Evolutionary conservation across 805 yeast species (phyloP).

Genomic region (Suhomyces prunicola): DNA sequence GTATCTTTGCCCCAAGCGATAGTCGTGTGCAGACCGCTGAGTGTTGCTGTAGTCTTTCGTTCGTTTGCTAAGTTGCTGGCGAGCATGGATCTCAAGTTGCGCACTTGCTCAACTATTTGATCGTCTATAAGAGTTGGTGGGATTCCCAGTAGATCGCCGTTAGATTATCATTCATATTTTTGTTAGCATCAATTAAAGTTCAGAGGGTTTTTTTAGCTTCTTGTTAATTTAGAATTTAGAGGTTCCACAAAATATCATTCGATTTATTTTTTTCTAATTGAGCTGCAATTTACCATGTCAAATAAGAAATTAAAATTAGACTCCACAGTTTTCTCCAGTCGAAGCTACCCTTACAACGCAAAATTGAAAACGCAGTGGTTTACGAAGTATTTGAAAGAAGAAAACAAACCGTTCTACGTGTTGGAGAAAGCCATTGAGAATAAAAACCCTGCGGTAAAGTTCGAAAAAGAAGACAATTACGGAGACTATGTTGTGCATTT

Average conservation of each 20-base stretch:
- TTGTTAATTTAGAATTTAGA: too few species aligned
- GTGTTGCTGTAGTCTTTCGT: not conserved
- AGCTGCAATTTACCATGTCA: not conserved
- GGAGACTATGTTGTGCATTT: constrained; percentile 13
- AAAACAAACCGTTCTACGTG: constrained; percentile 26
- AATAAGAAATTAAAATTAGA: constrained; percentile 1
- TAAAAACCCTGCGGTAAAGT: not conserved
- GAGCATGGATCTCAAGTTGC: not conserved
- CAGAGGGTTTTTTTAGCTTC: too few species aligned
- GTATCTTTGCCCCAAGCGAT: not conserved
- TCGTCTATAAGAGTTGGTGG: not conserved
- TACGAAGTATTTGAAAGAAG: constrained; percentile 25
- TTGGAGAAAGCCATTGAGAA: constrained; percentile 9
- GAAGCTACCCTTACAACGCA: constrained; percentile 4
- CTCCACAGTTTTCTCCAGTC: not conserved
- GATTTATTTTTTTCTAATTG: not conserved
- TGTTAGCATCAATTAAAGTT: not conserved
- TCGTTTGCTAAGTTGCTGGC: not conserved
- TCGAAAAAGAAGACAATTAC: constrained; percentile 5
- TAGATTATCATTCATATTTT: not conserved
- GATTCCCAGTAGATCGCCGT: not conserved
- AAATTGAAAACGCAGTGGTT: constrained; percentile 6
- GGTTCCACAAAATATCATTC: not conserved
- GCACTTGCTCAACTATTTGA: not conserved
- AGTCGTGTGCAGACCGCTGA: not conserved